These are phyloP conservation scores for Bondarzewia mesenterica DNA, from an alignment of 1,284 basidiomycete species.

Conservation along the genomic window DNA sequence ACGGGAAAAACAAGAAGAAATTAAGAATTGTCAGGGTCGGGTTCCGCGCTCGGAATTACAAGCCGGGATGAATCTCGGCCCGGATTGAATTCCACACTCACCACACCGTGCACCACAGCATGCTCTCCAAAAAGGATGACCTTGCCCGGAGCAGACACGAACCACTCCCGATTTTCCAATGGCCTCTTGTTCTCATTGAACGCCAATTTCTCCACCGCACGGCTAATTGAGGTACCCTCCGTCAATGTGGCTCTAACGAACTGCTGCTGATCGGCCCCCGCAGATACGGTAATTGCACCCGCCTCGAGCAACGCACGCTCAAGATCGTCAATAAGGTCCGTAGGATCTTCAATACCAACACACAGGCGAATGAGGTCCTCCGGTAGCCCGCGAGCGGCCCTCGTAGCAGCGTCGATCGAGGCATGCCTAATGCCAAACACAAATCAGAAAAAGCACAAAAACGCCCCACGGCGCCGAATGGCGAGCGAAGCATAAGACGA, in stretches of 20 bases:
- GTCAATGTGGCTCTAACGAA: conserved; percentile 39
- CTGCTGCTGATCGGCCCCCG: conserved; percentile 30
- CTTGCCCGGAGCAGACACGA: conserved; percentile 95
- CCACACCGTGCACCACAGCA: conserved; percentile 96
- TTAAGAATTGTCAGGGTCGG: too few species aligned
- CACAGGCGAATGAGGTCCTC: conserved; percentile 98
- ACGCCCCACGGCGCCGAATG: conserved; percentile 4
- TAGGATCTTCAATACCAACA: conserved; percentile 95
- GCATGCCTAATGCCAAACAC: conserved; percentile 62
- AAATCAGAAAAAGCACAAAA: conserved; percentile 6
- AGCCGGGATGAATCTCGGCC: too few species aligned
- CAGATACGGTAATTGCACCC: conserved; percentile 70
- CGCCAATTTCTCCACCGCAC: conserved; percentile 63
- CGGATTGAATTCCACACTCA: conserved; percentile 35
- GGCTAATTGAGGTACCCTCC: conserved; percentile 38
- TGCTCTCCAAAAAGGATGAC: conserved; percentile 99
- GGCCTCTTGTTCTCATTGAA: conserved; percentile 23
- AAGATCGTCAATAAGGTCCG: conserved; percentile 92
- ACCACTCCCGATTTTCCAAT: conserved; percentile 58
- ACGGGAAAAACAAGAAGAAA: background rate
- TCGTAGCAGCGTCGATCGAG: conserved; percentile 90
- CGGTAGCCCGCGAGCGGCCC: conserved; percentile 90
- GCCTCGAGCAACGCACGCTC: conserved; percentile 89
- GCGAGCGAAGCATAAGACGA: conserved; percentile 5
- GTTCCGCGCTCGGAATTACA: too few species aligned